Percentiles rank a stretch among this genome's conserved stretches.
These are phyloP conservation scores for Begonia masoniana DNA, from an alignment of 306 rosid genomes.

Conservation along the genomic window DNA sequence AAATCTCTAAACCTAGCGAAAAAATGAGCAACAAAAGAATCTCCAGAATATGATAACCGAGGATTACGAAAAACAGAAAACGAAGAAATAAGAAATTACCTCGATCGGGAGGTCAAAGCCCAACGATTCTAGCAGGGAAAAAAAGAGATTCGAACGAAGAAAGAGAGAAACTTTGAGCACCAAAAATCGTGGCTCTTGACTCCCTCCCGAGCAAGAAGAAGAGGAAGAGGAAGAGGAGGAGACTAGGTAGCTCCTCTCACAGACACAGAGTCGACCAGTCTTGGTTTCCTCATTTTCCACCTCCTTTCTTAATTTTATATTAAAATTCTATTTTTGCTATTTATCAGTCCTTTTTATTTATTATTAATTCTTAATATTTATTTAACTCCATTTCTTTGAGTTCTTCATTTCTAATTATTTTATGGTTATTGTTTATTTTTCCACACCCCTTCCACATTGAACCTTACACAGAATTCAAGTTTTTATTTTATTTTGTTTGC, in stretches of 20 bases:
- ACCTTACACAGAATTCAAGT: too few species aligned
- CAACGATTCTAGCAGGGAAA: constrained; percentile 12
- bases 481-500: too few species aligned
- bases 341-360: too few species aligned
- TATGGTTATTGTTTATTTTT: too few species aligned
- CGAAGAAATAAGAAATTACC: constrained; percentile 12
- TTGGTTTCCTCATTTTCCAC: constrained; percentile 17
- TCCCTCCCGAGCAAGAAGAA: not conserved
- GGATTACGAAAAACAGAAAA: not conserved
- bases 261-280: constrained; percentile 27
- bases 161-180: constrained; percentile 11
- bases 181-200: not conserved
- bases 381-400: too few species aligned
- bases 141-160: constrained; percentile 3
- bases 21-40: not conserved
- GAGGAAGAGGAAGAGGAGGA: too few species aligned
- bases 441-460: too few species aligned
- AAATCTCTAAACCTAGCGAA: not conserved
- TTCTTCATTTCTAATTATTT: too few species aligned
- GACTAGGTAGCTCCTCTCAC: not conserved
- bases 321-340: too few species aligned
- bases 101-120: constrained; percentile 7
- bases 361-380: too few species aligned
- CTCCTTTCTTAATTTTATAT: not conserved
- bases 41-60: not conserved